Conservation (phyloP, 352 stramenopile species). For the Globisporangium rhizosaccharum region DNA sequence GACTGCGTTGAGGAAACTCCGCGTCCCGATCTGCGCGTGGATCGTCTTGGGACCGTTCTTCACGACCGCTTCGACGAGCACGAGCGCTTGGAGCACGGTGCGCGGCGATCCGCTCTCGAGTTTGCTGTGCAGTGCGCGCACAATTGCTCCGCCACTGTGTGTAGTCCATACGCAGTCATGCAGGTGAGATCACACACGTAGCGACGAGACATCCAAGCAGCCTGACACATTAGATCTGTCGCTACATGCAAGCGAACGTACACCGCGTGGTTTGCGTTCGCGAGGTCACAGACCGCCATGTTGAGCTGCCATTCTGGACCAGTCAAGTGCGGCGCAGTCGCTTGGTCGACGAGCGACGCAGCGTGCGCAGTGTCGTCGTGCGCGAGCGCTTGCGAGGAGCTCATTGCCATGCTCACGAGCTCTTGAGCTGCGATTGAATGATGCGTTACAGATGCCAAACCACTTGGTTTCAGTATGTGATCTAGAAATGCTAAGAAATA, state of each 20-base stretch:
- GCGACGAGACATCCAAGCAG: not conserved
- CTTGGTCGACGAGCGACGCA: conserved; percentile 44
- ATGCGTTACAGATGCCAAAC: no score
- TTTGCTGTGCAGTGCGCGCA: conserved; percentile 47
- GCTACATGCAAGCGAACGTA: conserved; percentile 11
- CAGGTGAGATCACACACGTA: not conserved
- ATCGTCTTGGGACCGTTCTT: conserved; percentile 69
- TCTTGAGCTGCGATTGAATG: no score
- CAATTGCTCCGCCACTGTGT: conserved; percentile 51
- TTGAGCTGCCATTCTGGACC: conserved; percentile 71
- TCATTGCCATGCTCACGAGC: not conserved
- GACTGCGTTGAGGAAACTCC: conserved; percentile 64
- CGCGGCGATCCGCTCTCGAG: conserved; percentile 49
- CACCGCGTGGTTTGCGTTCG: conserved; percentile 43
- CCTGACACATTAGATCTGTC: not conserved
- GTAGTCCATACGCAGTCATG: not conserved
- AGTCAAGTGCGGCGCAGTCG: conserved; percentile 43
- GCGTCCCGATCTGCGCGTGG: conserved; percentile 48
- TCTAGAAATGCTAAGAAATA: not conserved
- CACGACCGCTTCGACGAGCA: conserved; percentile 68
- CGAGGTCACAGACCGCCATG: conserved; percentile 62
- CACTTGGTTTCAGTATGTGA: not conserved
- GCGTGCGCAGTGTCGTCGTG: conserved; percentile 32
- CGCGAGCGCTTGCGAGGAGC: conserved; percentile 10
- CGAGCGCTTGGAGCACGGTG: conserved; percentile 41